Percentiles rank a stretch among this genome's conserved stretches.
Evolutionary conservation across 345 rosid species (phyloP).

Genomic region (Corchorus olitorius): DNA sequence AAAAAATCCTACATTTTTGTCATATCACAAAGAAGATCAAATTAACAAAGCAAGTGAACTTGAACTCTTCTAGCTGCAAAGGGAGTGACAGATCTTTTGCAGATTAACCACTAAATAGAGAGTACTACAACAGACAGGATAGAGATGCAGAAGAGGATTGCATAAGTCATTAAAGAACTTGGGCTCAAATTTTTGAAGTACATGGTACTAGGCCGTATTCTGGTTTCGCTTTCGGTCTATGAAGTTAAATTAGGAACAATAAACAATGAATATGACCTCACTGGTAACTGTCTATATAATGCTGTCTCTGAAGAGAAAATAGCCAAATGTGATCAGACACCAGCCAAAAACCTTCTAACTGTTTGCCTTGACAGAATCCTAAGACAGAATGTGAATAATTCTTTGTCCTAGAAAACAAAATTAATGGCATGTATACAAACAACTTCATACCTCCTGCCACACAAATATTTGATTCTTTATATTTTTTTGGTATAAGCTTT

Average conservation of each 20-base stretch:
- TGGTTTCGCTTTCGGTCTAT: background rate
- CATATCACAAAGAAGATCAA: background rate
- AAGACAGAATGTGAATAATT: background rate
- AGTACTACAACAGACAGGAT: background rate
- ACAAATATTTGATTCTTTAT: constrained; percentile 81
- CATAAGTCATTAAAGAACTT: background rate
- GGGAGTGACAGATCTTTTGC: background rate
- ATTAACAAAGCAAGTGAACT: background rate
- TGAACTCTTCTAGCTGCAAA: background rate
- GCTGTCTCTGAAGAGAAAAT: background rate
- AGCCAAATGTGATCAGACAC: background rate
- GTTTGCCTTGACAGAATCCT: background rate
- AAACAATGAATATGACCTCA: background rate
- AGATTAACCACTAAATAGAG: background rate
- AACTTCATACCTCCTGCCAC: constrained; percentile 94
- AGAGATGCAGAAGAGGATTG: background rate
- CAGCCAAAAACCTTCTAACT: background rate
- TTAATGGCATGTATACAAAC: constrained; percentile 27
- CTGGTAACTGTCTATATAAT: background rate
- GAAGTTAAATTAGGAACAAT: background rate
- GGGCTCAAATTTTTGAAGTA: background rate
- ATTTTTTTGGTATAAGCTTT: constrained; percentile 61
- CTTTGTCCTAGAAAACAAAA: background rate
- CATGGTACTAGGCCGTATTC: background rate
- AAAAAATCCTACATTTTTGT: background rate